Evolutionary conservation across 2,329 filamentous ascomycete genomes (phyloP).

Genomic region (Hansfordia pulvinata): DNA sequence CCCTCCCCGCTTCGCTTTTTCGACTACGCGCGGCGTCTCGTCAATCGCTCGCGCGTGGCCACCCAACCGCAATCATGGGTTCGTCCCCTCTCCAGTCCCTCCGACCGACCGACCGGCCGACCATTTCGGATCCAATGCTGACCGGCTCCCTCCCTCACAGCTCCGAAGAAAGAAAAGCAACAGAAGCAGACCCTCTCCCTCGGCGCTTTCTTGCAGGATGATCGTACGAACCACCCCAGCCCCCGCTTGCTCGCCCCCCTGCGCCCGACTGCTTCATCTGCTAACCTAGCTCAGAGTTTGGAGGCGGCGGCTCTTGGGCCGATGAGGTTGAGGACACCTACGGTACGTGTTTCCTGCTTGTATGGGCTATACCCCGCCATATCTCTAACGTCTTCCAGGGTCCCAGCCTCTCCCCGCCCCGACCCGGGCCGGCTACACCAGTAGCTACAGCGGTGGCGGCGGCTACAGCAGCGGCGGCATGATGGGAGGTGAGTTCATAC

Average conservation of each 20-base stretch:
- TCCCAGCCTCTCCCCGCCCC: conserved; percentile 41
- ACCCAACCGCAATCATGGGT: conserved; percentile 48
- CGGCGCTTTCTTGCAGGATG: conserved; percentile 86
- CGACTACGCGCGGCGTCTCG: conserved; percentile 10
- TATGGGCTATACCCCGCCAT: conserved; percentile 5
- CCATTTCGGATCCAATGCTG: too few species aligned
- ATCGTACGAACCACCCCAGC: conserved; percentile 49
- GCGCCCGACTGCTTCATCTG: conserved; percentile 5
- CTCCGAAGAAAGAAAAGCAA: conserved; percentile 88
- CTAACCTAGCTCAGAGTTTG: conserved; percentile 27
- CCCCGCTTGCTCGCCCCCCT: conserved; percentile 6
- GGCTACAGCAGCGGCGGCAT: conserved; percentile 20
- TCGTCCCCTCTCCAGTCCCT: conserved; percentile 13
- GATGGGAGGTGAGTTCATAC: conserved; percentile 27
- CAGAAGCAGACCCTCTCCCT: conserved; percentile 86
- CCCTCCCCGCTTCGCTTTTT: conserved; percentile 3
- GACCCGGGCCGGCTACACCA: conserved; percentile 11
- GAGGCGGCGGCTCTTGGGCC: conserved; percentile 92
- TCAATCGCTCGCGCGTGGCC: conserved; percentile 13
- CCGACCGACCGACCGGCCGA: conserved; percentile 1
- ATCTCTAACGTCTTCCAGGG: conserved; percentile 20
- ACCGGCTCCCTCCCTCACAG: conserved; percentile 13
- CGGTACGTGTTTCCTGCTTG: conserved; percentile 36
- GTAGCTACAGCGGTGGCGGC: conserved; percentile 11
- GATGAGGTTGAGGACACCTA: conserved; percentile 94